Percentiles rank a stretch among this genome's conserved stretches.
Conservation (phyloP, 2,329 filamentous ascomycete genomes). For the Xylaria sp. region DNA sequence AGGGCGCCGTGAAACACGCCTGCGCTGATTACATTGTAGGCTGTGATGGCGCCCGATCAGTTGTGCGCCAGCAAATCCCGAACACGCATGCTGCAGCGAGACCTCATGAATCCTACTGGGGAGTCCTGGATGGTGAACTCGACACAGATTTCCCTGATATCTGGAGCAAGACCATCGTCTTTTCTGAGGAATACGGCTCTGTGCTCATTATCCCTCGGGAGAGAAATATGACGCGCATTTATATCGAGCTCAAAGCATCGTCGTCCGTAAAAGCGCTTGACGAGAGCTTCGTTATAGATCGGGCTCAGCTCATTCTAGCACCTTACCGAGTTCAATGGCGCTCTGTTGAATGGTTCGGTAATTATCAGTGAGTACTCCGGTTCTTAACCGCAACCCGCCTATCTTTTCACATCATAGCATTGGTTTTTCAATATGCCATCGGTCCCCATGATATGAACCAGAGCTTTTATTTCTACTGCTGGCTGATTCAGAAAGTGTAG, state of each 20-base stretch:
- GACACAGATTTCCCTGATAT: slow-evolving; percentile 80
- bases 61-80: slow-evolving; percentile 73
- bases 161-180: slow-evolving; percentile 78
- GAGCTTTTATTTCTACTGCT: background rate
- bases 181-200: slow-evolving; percentile 73
- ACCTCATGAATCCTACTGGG: slow-evolving; percentile 64
- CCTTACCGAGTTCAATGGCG: slow-evolving; percentile 69
- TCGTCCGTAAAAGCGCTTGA: slow-evolving; percentile 57
- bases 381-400: background rate
- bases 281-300: slow-evolving; percentile 77
- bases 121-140: slow-evolving; percentile 76
- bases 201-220: slow-evolving; percentile 80
- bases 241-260: slow-evolving; percentile 65
- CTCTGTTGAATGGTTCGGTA: slow-evolving; percentile 76
- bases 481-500: background rate
- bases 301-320: slow-evolving; percentile 69
- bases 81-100: slow-evolving; percentile 52
- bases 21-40: slow-evolving; percentile 71
- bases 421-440: no score
- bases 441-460: background rate
- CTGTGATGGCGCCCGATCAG: slow-evolving; percentile 78
- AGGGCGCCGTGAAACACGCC: slow-evolving; percentile 57
- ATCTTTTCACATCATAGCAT: background rate
- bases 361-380: slow-evolving; percentile 62
- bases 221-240: slow-evolving; percentile 75